Conservation (phyloP, 73 alveolate genomes). For the Tetrahymena elliotti region DNA sequence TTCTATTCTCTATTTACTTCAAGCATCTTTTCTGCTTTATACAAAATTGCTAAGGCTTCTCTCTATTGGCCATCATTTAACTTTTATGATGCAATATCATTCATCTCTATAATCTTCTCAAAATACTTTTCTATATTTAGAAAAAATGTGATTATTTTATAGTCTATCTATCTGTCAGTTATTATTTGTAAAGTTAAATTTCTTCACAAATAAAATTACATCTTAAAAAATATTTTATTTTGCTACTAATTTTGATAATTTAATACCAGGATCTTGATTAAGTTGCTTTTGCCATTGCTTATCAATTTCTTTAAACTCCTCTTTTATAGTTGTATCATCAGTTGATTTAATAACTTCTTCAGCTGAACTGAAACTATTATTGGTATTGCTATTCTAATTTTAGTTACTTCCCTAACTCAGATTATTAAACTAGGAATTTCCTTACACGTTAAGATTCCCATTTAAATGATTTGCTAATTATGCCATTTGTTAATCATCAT, state of each 20-base stretch:
- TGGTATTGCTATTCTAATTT: background rate
- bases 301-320: background rate
- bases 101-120: background rate
- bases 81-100: background rate
- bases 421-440: background rate
- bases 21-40: constrained; percentile 34
- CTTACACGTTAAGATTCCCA: background rate
- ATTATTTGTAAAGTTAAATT: background rate
- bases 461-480: background rate
- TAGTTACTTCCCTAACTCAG: background rate
- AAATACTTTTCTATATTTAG: background rate
- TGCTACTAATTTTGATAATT: background rate
- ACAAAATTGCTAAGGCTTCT: constrained; percentile 15
- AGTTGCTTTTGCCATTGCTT: background rate
- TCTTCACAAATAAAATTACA: too few species aligned
- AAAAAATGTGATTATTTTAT: background rate
- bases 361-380: background rate
- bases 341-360: background rate
- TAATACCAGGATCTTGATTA: background rate
- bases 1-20: background rate
- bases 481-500: background rate
- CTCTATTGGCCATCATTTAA: background rate
- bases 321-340: background rate
- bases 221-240: background rate
- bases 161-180: background rate